These are phyloP conservation scores for Metarhizium sp. DNA, from an alignment of 2,329 filamentous ascomycete species.

Conservation along the genomic window DNA sequence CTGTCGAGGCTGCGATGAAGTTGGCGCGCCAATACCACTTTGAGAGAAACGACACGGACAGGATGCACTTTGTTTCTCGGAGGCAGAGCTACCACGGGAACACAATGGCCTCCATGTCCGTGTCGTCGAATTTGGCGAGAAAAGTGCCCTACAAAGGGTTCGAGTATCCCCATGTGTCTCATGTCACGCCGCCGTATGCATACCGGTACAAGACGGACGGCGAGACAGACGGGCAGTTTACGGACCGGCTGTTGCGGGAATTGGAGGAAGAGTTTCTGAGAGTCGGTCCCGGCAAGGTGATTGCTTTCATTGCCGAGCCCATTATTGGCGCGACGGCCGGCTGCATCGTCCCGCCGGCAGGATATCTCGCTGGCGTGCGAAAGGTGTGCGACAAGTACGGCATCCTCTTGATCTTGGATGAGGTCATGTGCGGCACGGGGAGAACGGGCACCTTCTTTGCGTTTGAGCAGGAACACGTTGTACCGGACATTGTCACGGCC, in stretches of 20 bases:
- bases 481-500: conserved; percentile 55
- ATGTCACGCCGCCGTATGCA: background rate
- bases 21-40: conserved; percentile 37
- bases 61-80: conserved; percentile 32
- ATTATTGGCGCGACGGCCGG: conserved; percentile 40
- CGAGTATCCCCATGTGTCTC: conserved; percentile 8
- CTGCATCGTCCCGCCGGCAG: conserved; percentile 37
- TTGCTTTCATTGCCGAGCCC: conserved; percentile 41
- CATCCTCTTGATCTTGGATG: conserved; percentile 44
- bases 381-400: conserved; percentile 16
- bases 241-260: conserved; percentile 29
- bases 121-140: conserved; percentile 20
- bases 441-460: conserved; percentile 47
- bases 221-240: conserved; percentile 31
- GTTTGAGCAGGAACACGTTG: conserved; percentile 49
- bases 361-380: conserved; percentile 34
- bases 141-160: conserved; percentile 19
- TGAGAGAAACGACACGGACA: conserved; percentile 26
- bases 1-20: conserved; percentile 38
- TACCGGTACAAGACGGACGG: conserved; percentile 5
- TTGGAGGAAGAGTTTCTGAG: conserved; percentile 37
- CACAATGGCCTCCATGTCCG: conserved; percentile 34
- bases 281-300: conserved; percentile 35
- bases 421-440: too few species aligned
- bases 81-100: conserved; percentile 40